Evolutionary conservation across 75 land plant genomes (phyloP), one percentile per base, ranked within the genome.

Genomic region (Selaginella moellendorffii): DNA sequence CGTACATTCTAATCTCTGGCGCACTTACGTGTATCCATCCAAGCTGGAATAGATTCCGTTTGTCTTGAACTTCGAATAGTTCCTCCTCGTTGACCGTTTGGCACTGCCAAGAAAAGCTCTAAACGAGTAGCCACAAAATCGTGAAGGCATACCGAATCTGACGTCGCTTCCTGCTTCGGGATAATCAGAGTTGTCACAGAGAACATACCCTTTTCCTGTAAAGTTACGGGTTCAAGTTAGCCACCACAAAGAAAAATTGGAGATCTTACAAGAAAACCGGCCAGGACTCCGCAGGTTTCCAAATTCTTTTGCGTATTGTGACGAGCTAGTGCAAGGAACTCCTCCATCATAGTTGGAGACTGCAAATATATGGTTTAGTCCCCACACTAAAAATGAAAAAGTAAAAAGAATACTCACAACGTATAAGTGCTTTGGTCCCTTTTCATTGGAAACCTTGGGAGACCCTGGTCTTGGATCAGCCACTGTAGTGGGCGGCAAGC

Each of bases 81-180:
- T 95, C 99, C 70, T 95, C 99, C 69, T 95, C 99, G 74, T 95
- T 95, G 21, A 81, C 65, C 27, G 99, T 90, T 65, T 86, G 87
- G 67, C 99, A 95, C 99, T 95, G 80, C 21, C 24, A 62, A 23
- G 31, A 18, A 66, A 56, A 54, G 69, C 29, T 60, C 61, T 30
- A 46, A 10, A 46, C 24, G 8, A 8, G n/a, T 20, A 2, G 60
- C 60, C 10, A 10, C 52, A 46, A 46, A 46, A 46, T 10, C 18
- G 52, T 46, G 14, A 46, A 10, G 42, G 71, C 84, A 77, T 77
- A 89, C 99, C 0, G 97, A 80, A 74, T 95, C 83, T 53, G 97
- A 80, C 23, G 98, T 93, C 19, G 90, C 73, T 67, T 93, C 87
- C 67, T 93, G 98, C 72, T 93, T 93, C 29, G 98, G 98, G 26